Evolutionary conservation across 23 red algal genomes (phyloP), one percentile per base, ranked within the genome.

Genomic region (Gracilaria gracilis): DNA sequence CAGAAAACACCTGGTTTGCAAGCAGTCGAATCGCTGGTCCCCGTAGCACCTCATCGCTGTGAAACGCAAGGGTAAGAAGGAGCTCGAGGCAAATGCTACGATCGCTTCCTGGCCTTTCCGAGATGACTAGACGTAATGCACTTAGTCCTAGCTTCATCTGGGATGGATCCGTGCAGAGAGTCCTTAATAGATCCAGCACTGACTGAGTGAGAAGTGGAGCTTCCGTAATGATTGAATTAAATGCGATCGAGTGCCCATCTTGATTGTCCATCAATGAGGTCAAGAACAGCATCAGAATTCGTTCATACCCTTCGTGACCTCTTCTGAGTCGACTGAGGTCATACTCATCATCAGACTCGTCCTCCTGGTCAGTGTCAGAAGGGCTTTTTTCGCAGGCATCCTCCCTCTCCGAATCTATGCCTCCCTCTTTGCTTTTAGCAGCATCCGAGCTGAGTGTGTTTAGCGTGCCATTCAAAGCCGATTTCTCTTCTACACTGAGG

Each of bases 11-110:
- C 29, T 78, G 80, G 47, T 88, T 88, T 57, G 71, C 82, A 28
- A 95, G 47, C 12, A 95, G 57, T 62, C 93, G 84, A 84, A 95
- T 95, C 11, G 93, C 65, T 42, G 93, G 93, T 24, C 83, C 93
- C 24, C 85, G 64, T 38, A 95, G 49, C 9, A 83, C 77, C 32
- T 83, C 93, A 74, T 95, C 93, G 12, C 57, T 62, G 75, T 89
- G 57, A 73, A 70, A 54, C 29, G 84, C 55, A 48, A 91, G 73
- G 21, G 54, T 59, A 62, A 95, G 67, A 21, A 95, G 47, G 21
- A 89, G 67, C 0, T 76, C 33, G 9, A 95, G 75, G 21, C 80
- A 88, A 35, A 51, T 17, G 15, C 61, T 31, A 49, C 84, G 84
- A 61, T 95, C 93, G 42, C 46, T 42, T 72, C 93, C 93, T 15